Conservation (phyloP, 106 monocot species). For the Dioscorea zingiberensis region DNA sequence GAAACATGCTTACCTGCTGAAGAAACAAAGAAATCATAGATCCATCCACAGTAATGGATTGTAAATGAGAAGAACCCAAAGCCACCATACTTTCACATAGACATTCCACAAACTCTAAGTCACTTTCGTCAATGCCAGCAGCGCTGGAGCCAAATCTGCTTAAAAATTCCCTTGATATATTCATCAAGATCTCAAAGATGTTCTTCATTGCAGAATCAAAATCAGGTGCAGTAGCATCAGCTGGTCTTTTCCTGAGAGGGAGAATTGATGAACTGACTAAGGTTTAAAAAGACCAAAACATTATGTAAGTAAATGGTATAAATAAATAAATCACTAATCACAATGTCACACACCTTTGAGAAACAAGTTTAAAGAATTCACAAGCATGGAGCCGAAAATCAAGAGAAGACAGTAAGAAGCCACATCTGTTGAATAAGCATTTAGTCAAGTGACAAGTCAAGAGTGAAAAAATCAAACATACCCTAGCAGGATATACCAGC, state of each 20-base stretch:
- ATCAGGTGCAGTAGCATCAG: slow-evolving; percentile 54
- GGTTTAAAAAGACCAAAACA: not conserved
- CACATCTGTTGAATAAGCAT: slow-evolving; percentile 58
- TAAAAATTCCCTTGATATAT: slow-evolving; percentile 61
- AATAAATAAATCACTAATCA: too few relatives aligned
- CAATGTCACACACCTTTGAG: slow-evolving; percentile 56
- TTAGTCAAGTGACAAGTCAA: not conserved
- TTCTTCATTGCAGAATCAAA: slow-evolving; percentile 76
- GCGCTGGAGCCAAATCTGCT: slow-evolving; percentile 40
- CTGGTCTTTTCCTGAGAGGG: slow-evolving; percentile 68
- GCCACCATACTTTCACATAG: slow-evolving; percentile 84
- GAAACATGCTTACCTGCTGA: slow-evolving; percentile 47
- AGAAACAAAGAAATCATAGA: slow-evolving; percentile 49
- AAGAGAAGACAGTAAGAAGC: slow-evolving; percentile 69
- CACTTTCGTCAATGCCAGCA: slow-evolving; percentile 63
- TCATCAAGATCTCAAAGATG: slow-evolving; percentile 76
- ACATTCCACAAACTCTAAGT: slow-evolving; percentile 72
- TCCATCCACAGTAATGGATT: slow-evolving; percentile 48
- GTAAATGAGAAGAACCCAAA: slow-evolving; percentile 74
- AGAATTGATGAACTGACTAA: slow-evolving; percentile 1
- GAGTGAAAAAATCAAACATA: slow-evolving; percentile 1
- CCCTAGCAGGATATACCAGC: not conserved
- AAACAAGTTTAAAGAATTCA: slow-evolving; percentile 87
- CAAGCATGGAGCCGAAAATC: slow-evolving; percentile 96
- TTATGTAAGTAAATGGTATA: not conserved